Evolutionary conservation across 2,329 filamentous ascomycete genomes (phyloP), one percentile per base, ranked within the genome.

Genomic region (Ophiocordyceps camponoti-leonardi): DNA sequence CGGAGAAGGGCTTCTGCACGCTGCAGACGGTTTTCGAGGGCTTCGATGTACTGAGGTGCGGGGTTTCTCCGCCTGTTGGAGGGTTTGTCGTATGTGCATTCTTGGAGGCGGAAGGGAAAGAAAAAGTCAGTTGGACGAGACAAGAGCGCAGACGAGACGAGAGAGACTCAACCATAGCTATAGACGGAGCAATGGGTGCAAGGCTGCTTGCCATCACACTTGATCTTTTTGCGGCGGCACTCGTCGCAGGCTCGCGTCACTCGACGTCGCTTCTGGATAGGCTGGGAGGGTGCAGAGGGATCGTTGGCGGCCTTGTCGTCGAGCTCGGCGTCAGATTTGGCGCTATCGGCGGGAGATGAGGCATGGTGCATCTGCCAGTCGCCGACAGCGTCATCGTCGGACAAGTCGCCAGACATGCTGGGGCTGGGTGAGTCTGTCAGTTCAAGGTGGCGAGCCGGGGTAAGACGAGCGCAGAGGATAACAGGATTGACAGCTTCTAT

Each of bases 151-250:
- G n/a, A 42, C 8, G 28, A 30, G 18, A 6, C 41, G 19, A 37
- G 35, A 37, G 35, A 33, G 44, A 55, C 73, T 58, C 73, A 95
- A n/a, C 92, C 90, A 69, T 98, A 98, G 61, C 87, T 95, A 64
- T 98, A 98, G 44, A 96, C 87, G 12, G 88, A 94, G 62, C 92
- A 98, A 63, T 96, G 92, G 0, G 88, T 95, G 64, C 85, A 92
- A 11, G 85, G 85, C 59, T 88, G 83, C 61, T 87, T 86, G 53
- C 83, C 84, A 60, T 88, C 83, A 54, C 83, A 90, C 60, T 88
- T 90, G 57, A 90, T 90, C 63, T 90, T 90, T 61, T 90, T 90
- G 53, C 83, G 74, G 47, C 84, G 75, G 58, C 84, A 90, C 61
- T 88, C 82, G 54, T 87, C 84, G 62, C 84, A 90, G 39, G 84